A percentile compares a stretch with the other conserved stretches of the same genome.
Conservation (phyloP, 2,329 filamentous ascomycete species). For the Penicillium sp. region DNA sequence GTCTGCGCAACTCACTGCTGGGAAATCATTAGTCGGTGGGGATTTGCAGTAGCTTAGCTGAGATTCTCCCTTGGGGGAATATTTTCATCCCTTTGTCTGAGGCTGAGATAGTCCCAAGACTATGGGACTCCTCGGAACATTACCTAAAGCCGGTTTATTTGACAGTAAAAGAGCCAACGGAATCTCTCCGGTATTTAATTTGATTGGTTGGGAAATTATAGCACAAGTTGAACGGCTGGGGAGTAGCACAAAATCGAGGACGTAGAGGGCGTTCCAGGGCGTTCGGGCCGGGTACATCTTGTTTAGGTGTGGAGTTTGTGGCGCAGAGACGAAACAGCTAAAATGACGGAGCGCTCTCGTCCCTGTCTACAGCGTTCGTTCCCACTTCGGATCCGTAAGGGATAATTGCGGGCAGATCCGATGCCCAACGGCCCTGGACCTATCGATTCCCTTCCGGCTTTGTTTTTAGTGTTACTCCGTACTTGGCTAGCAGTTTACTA, state of each 20-base stretch:
- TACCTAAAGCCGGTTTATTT: not conserved
- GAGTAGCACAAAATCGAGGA: not conserved
- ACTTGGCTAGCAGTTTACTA: not conserved
- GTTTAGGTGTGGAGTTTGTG: not conserved
- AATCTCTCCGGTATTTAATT: not conserved
- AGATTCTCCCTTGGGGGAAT: not conserved
- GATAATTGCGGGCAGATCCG: conserved; percentile 16
- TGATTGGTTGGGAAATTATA: conserved; percentile 4
- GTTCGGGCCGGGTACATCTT: not conserved
- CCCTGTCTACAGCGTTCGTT: not conserved
- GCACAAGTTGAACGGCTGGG: not conserved
- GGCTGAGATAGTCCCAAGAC: not conserved
- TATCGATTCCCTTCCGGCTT: not conserved
- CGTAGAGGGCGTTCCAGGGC: not conserved
- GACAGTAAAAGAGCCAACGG: not conserved
- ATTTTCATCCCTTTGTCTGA: not conserved
- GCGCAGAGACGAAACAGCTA: not conserved
- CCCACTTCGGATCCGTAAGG: conserved; percentile 1
- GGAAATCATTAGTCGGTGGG: conserved; percentile 3
- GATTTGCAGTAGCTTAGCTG: not conserved
- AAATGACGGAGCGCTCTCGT: not conserved
- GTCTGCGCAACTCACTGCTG: conserved; percentile 1
- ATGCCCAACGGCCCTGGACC: conserved; percentile 3
- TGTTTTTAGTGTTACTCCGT: not conserved
- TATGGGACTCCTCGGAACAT: not conserved